Evolutionary conservation across 2,329 filamentous ascomycete species (phyloP).

Genomic region (Colletotrichum camelliae): DNA sequence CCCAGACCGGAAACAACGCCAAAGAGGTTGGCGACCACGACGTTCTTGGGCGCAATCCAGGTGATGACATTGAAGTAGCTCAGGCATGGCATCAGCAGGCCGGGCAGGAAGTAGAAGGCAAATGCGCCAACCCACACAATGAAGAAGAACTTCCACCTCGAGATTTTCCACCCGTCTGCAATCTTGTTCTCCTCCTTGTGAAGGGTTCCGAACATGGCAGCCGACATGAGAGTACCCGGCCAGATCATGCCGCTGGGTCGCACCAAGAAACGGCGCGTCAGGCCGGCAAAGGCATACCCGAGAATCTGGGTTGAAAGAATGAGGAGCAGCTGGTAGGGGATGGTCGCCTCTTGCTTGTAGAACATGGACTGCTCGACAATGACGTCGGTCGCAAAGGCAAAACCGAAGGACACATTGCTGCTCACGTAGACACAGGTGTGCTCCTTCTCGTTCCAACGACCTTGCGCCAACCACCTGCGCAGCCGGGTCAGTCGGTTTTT

Average conservation of each 20-base stretch:
- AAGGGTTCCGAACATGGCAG: slow-evolving; percentile 86
- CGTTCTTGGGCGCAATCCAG: slow-evolving; percentile 86
- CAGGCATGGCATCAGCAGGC: slow-evolving; percentile 80
- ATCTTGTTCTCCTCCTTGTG: slow-evolving; percentile 85
- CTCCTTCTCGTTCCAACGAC: slow-evolving; percentile 86
- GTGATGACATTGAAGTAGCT: slow-evolving; percentile 91
- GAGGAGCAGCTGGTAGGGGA: slow-evolving; percentile 81
- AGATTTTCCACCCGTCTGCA: slow-evolving; percentile 83
- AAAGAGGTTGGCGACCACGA: slow-evolving; percentile 87
- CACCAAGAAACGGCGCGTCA: slow-evolving; percentile 82
- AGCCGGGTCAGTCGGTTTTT: slow-evolving; percentile 43
- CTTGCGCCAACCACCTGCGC: slow-evolving; percentile 79
- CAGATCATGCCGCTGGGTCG: slow-evolving; percentile 90
- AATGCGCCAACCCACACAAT: slow-evolving; percentile 74
- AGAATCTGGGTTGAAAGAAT: slow-evolving; percentile 87
- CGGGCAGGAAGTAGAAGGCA: slow-evolving; percentile 84
- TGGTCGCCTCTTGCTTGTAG: slow-evolving; percentile 80
- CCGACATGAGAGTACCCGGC: slow-evolving; percentile 87
- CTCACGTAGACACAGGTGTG: slow-evolving; percentile 89
- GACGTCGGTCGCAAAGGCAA: slow-evolving; percentile 87
- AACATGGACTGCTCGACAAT: slow-evolving; percentile 91
- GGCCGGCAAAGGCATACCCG: slow-evolving; percentile 84
- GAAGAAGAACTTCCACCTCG: slow-evolving; percentile 84
- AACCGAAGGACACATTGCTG: slow-evolving; percentile 89
- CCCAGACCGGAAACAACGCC: slow-evolving; percentile 85